A percentile compares a stretch with the other conserved stretches of the same genome.
Conservation (phyloP, 1,139 yeast genomes). For the Meyerozyma sp. region DNA sequence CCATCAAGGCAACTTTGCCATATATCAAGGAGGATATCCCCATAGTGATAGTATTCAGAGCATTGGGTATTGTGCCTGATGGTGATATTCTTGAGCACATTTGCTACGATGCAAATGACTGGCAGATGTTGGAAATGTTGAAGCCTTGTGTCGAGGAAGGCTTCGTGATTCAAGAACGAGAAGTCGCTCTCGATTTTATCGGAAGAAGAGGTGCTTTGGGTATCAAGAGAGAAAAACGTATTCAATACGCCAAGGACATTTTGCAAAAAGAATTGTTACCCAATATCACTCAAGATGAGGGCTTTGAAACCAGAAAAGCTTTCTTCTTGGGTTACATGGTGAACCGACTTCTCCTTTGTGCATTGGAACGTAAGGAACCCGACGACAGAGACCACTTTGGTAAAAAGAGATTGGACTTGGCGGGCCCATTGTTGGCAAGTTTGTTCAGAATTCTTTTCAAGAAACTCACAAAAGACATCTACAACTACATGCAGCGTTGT, state of each 20-base stretch:
- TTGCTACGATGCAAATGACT: slow-evolving; percentile 94
- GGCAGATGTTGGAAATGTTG: slow-evolving; percentile 99
- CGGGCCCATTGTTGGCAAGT: slow-evolving; percentile 95
- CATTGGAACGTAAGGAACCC: slow-evolving; percentile 94
- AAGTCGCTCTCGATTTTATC: slow-evolving; percentile 94
- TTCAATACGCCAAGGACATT: slow-evolving; percentile 94
- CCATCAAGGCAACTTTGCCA: slow-evolving; percentile 93
- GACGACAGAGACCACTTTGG: slow-evolving; percentile 99
- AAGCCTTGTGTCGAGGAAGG: slow-evolving; percentile 99
- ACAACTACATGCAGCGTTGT: slow-evolving; percentile 97
- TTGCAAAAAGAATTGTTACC: slow-evolving; percentile 94
- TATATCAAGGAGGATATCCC: slow-evolving; percentile 96
- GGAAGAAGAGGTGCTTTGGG: slow-evolving; percentile 98
- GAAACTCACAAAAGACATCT: slow-evolving; percentile 89
- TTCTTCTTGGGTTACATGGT: slow-evolving; percentile 97
- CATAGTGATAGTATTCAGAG: slow-evolving; percentile 93
- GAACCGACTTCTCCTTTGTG: slow-evolving; percentile 88
- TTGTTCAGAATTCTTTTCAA: slow-evolving; percentile 91
- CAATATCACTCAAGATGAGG: slow-evolving; percentile 95
- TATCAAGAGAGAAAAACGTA: slow-evolving; percentile 95
- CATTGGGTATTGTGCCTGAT: slow-evolving; percentile 97
- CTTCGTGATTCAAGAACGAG: slow-evolving; percentile 95
- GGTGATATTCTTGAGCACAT: slow-evolving; percentile 98
- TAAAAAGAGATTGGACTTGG: slow-evolving; percentile 94
- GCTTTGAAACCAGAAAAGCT: slow-evolving; percentile 94